Evolutionary conservation across 1,284 basidiomycete species (phyloP).

Genomic region (Blastosporella zonata): DNA sequence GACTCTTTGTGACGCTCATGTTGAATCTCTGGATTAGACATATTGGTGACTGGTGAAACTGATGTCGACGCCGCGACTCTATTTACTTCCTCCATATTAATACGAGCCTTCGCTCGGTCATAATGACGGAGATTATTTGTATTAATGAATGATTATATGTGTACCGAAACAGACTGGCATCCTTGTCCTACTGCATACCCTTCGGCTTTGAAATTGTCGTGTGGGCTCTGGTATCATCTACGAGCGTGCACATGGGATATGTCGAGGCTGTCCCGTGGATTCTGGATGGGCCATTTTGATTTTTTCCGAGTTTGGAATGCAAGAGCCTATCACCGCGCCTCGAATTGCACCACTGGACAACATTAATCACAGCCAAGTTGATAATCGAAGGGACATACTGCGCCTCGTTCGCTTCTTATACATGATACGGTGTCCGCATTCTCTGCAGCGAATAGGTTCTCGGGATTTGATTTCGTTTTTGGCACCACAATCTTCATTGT

Average conservation of each 20-base stretch:
- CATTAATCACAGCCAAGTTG: conserved; percentile 12
- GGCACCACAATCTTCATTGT: conserved; percentile 79
- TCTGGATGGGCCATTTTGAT: neutral
- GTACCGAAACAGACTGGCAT: neutral
- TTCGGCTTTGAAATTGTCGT: neutral
- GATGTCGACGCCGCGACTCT: neutral
- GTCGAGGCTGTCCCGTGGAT: neutral
- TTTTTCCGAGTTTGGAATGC: too few relatives aligned
- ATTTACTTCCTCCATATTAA: neutral
- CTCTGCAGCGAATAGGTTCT: conserved; percentile 94
- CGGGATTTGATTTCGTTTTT: conserved; percentile 92
- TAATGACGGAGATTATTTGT: conserved; percentile 6
- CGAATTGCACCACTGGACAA: conserved; percentile 79
- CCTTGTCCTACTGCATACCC: too few relatives aligned
- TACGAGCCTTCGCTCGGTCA: neutral
- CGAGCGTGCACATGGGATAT: neutral
- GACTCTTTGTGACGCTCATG: conserved; percentile 53
- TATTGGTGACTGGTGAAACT: conserved; percentile 39
- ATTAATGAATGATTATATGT: conserved; percentile 6
- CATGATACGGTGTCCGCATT: conserved; percentile 98
- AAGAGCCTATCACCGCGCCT: conserved; percentile 59
- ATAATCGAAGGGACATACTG: conserved; percentile 61
- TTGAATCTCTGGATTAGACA: conserved; percentile 52
- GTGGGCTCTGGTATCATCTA: neutral
- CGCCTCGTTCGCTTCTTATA: conserved; percentile 97